Base-by-base conservation (phyloP, 2,329 filamentous ascomycete species). In the Aspergillus luchuensis region DNA sequence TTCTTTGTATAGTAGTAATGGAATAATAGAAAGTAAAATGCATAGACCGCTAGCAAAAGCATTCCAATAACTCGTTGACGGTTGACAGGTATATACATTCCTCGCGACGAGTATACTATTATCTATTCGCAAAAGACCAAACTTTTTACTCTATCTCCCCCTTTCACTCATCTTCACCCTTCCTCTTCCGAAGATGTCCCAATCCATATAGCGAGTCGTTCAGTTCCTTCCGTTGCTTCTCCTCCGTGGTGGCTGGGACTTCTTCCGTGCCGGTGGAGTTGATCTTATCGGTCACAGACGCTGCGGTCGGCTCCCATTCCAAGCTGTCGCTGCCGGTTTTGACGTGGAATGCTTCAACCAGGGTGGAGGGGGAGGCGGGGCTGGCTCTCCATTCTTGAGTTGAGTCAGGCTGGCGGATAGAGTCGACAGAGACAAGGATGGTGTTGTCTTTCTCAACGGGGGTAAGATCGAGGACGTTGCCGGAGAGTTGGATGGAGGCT, bases 381-480 rank as follows among this genome's bases (percentile, higher is more conserved):
- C 55, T 65, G 6, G 64, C 60, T 62, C 68, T 73, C 72, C 72
- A 74, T 52, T 76, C 71, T 33, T 77, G 78, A 4, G 76, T 83
- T n/a, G 83, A 85, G 13, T 79, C 78, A 36, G 80, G 68, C 56
- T 81, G 74, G 63, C 85, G 84, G 56, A 84, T 69, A 41, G 78
- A 79, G 67, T 88, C 86, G 52, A 86, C 73, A 1, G 85, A 84
- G 39, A 87, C 77, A 23, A 84, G 55, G 47, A 81, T 65, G 6
- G 67, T 70, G 53, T 68, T 68, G 10, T 68, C 64, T 8, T 73
- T 69, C 43, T 69, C 66, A 10, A 71, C 57, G n/a, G 62, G 56
- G 17, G 77, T 68, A n/a, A 85, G 68, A 69, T 87, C 85, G 4
- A 94, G 82, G 0, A 87, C 84, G 67, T 91, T 92, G 7, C 89